phyloP scores from a whole-genome alignment of 1,284 basidiomycete species.

The Apiotrichum mycotoxinovorans region DNA sequence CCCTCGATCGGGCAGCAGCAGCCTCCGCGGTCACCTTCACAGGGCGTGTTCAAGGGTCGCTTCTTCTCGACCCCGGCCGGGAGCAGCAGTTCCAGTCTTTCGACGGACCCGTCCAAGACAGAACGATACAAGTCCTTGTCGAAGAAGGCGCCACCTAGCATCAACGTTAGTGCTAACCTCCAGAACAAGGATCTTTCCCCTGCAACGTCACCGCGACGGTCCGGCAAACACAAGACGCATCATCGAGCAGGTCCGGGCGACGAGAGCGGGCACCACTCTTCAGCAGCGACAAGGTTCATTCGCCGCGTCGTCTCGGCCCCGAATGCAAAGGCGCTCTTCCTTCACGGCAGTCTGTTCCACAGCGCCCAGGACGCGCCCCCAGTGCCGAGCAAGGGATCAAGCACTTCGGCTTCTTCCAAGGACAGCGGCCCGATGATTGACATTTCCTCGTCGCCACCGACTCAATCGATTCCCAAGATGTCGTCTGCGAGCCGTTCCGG shows the following conservation, averaged over 20 bases:
- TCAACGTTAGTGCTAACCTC: not conserved
- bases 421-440: constrained; percentile 9
- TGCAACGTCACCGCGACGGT: not conserved
- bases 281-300: constrained; percentile 57
- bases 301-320: constrained; percentile 94
- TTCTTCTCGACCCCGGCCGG: constrained; percentile 39
- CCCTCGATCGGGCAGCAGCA: not conserved
- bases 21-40: constrained; percentile 17
- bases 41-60: constrained; percentile 37
- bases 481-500: constrained; percentile 56
- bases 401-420: not conserved
- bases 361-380: constrained; percentile 36
- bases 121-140: constrained; percentile 29
- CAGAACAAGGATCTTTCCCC: constrained; percentile 1
- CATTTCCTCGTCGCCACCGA: constrained; percentile 24
- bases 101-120: constrained; percentile 9
- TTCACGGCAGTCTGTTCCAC: constrained; percentile 22
- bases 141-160: constrained; percentile 11
- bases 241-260: not conserved
- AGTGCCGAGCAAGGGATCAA: constrained; percentile 22
- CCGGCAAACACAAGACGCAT: not conserved
- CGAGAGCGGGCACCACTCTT: constrained; percentile 8
- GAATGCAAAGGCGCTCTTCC: constrained; percentile 86
- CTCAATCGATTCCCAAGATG: constrained; percentile 59
- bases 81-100: constrained; percentile 1